phyloP scores from a whole-genome alignment of 257 asterid genomes.

The Primulina eburnea region DNA sequence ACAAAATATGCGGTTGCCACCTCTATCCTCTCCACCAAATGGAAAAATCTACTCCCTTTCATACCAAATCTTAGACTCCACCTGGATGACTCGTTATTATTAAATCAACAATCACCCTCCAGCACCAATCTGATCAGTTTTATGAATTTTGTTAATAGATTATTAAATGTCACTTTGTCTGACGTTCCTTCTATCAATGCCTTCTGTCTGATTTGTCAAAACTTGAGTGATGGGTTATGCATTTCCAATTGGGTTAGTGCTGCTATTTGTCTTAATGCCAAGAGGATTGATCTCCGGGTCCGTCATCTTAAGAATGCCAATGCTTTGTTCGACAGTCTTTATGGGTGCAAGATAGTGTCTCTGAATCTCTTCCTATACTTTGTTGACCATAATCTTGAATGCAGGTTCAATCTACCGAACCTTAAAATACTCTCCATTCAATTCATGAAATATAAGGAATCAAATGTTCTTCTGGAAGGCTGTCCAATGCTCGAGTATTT shows the following conservation, averaged over 20 bases:
- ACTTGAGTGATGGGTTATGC: background rate
- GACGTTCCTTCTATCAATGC: constrained; percentile 6
- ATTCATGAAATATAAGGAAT: background rate
- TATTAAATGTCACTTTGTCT: constrained; percentile 21
- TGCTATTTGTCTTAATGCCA: constrained; percentile 18
- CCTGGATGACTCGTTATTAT: constrained; percentile 8
- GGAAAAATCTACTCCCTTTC: constrained; percentile 23
- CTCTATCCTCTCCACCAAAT: constrained; percentile 23
- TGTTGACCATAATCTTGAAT: background rate
- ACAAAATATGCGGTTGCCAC: constrained; percentile 24
- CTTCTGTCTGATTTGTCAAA: constrained; percentile 8
- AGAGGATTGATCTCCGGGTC: constrained; percentile 6
- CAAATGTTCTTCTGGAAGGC: constrained; percentile 15
- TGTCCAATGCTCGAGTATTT: constrained; percentile 17
- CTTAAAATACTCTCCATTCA: constrained; percentile 13
- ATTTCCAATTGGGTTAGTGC: constrained; percentile 22
- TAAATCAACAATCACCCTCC: constrained; percentile 7
- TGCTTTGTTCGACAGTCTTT: constrained; percentile 17
- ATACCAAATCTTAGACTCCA: constrained; percentile 22
- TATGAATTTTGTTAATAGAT: constrained; percentile 12
- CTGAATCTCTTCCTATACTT: constrained; percentile 4
- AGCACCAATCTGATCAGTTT: constrained; percentile 2
- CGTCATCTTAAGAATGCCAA: background rate
- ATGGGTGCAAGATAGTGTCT: constrained; percentile 19
- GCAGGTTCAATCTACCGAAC: constrained; percentile 23